Base-by-base conservation (phyloP, 805 yeast genomes). In the Teunomyces atbi region DNA sequence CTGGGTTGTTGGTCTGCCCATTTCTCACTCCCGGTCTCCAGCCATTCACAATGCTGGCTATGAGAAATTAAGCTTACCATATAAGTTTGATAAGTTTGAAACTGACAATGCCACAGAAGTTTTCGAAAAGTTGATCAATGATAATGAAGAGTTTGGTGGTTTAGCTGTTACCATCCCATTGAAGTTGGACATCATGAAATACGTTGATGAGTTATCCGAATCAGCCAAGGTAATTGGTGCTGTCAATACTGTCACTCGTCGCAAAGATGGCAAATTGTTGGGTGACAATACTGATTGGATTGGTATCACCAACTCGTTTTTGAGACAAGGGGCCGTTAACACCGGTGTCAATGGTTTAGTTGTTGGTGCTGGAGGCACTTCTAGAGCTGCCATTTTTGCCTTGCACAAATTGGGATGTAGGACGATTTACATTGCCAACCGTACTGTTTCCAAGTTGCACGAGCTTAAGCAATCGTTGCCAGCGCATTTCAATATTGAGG, bases 261-360 rank as follows among this genome's bases (percentile, higher is more conserved):
- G 57, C 12, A 45, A 57, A 18, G 49, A 52, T 23, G 82, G 76
- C 5, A 63, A 65, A 41, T 78, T 84, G 47, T 65, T 65, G 42
- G 99, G 97, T 53, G 92, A 88, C 57, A 94, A 94, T 70, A 94
- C 99, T 36, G 99, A 94, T 64, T 94, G 96, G 96, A 69, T 82
- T 41, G 99, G 99, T 8, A 87, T 94, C 54, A 73, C 72, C 39
- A 78, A 84, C 50, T 79, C 96, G 2, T 81, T 90, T 55, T 61
- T 69, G 15, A 66, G 76, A 49, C 74, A 76, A 47, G 96, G 96
- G 33, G 83, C 82, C 47, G 63, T 61, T 18, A 59, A 56, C 48
- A 57, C 59, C 26, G 55, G 51, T 3, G 70, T 75, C 10, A 69
- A 77, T 47, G 97, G 97, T 27, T 69, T 91, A 48, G 86, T 94